These are phyloP conservation scores for Psilocybe cubensis DNA, from an alignment of 768 basidiomycete genomes.

Conservation along the genomic window DNA sequence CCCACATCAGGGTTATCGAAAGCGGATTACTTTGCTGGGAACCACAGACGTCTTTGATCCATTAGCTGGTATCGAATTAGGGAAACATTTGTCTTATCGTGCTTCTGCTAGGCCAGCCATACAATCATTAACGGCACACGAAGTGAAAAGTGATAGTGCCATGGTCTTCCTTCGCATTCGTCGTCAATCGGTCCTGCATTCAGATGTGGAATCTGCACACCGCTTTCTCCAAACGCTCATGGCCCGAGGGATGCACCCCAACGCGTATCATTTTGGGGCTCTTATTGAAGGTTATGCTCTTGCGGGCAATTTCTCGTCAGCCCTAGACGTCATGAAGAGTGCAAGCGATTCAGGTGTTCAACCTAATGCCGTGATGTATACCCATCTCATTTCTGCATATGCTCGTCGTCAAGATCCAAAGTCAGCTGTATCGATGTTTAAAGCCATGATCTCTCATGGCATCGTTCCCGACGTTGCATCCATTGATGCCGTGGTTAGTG, in stretches of 20 bases:
- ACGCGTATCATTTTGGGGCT: slow-evolving; percentile 71
- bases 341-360: slow-evolving; percentile 52
- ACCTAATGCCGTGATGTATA: slow-evolving; percentile 73
- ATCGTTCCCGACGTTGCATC: slow-evolving; percentile 71
- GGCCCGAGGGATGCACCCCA: slow-evolving; percentile 70
- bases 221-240: slow-evolving; percentile 62
- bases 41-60: slow-evolving; percentile 47
- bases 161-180: slow-evolving; percentile 66
- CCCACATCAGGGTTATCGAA: slow-evolving; percentile 28
- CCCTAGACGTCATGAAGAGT: slow-evolving; percentile 57
- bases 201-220: slow-evolving; percentile 54
- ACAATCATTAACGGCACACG: slow-evolving; percentile 48
- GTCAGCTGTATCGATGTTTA: slow-evolving; percentile 57
- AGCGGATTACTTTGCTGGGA: slow-evolving; percentile 6
- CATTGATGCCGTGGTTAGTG: slow-evolving; percentile 72
- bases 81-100: slow-evolving; percentile 28
- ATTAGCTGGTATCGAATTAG: slow-evolving; percentile 45
- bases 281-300: slow-evolving; percentile 76
- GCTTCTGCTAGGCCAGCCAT: slow-evolving; percentile 38
- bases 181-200: slow-evolving; percentile 57
- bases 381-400: slow-evolving; percentile 75
- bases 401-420: slow-evolving; percentile 61
- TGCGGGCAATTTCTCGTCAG: slow-evolving; percentile 60
- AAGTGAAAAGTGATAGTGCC: slow-evolving; percentile 57
- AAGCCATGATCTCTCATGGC: slow-evolving; percentile 62